These are phyloP conservation scores for Teratosphaeria zuluensis DNA, from an alignment of 2,329 filamentous ascomycete genomes.

Conservation along the genomic window DNA sequence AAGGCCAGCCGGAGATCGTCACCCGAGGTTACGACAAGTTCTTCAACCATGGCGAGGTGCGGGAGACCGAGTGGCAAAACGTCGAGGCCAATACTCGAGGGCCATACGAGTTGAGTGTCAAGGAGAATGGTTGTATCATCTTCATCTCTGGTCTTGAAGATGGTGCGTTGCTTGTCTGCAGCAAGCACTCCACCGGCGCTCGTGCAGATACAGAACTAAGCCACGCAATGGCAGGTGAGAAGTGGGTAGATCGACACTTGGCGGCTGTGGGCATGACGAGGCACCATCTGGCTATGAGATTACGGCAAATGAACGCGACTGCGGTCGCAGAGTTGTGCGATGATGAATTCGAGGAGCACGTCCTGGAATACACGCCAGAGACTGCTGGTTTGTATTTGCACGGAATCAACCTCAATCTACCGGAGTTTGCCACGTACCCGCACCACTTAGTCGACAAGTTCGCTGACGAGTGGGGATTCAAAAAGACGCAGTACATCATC, in stretches of 20 bases:
- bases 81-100: constrained; percentile 67
- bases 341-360: constrained; percentile 93
- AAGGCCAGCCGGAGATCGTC: constrained; percentile 64
- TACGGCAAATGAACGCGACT: constrained; percentile 77
- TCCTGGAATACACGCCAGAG: constrained; percentile 75
- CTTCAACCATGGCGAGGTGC: constrained; percentile 83
- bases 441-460: constrained; percentile 77
- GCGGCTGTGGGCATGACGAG: constrained; percentile 66
- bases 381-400: constrained; percentile 88
- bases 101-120: constrained; percentile 90
- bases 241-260: constrained; percentile 72
- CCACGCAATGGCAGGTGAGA: constrained; percentile 76
- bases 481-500: constrained; percentile 70
- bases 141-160: constrained; percentile 90
- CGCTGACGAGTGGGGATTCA: constrained; percentile 87
- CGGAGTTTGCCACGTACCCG: constrained; percentile 80
- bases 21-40: constrained; percentile 97
- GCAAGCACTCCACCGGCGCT: constrained; percentile 89
- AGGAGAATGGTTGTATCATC: constrained; percentile 99
- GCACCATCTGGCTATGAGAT: constrained; percentile 63
- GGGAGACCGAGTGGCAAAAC: constrained; percentile 70
- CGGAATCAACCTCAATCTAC: constrained; percentile 91
- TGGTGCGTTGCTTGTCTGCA: constrained; percentile 86
- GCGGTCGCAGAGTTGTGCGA: constrained; percentile 95
- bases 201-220: constrained; percentile 63